phyloP scores from a whole-genome alignment of 2,329 filamentous ascomycete species.

The Pyrenophora teres region DNA sequence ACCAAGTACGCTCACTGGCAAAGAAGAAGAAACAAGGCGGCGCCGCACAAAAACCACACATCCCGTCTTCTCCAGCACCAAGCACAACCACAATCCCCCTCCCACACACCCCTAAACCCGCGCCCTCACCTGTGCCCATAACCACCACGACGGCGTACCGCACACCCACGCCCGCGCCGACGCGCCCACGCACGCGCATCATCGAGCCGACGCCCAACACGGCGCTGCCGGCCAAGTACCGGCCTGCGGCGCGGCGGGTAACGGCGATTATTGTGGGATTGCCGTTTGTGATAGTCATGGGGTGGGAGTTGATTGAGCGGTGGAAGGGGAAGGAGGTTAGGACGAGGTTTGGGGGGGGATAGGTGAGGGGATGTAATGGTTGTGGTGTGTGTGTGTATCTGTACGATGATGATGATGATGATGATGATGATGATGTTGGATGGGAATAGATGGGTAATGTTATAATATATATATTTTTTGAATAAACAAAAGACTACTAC shows the following conservation, averaged over 20 bases:
- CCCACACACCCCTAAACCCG: no score
- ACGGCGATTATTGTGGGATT: conserved; percentile 44
- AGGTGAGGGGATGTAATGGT: neutral
- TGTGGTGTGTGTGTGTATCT: no score
- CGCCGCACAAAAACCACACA: no score
- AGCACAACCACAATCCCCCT: no score
- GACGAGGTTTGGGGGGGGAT: conserved; percentile 10
- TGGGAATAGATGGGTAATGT: no score
- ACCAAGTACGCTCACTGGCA: conserved; percentile 26
- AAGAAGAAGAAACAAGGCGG: conserved; percentile 22
- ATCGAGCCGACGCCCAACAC: conserved; percentile 29
- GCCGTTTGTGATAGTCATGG: conserved; percentile 41
- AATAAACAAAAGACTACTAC: no score
- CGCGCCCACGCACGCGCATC: conserved; percentile 11
- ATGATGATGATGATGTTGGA: no score
- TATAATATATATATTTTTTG: no score
- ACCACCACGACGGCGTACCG: no score
- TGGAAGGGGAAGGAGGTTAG: conserved; percentile 25
- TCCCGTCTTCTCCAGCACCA: no score
- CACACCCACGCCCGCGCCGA: neutral
- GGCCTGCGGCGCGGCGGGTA: conserved; percentile 36
- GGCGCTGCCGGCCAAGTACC: conserved; percentile 39
- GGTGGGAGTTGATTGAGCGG: conserved; percentile 40
- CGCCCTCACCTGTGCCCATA: no score
- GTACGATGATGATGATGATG: no score